Percentiles rank a stretch among this genome's conserved stretches.
These are phyloP conservation scores for Entonaema liquescens DNA, from an alignment of 495 filamentous ascomycete species.

Conservation along the genomic window DNA sequence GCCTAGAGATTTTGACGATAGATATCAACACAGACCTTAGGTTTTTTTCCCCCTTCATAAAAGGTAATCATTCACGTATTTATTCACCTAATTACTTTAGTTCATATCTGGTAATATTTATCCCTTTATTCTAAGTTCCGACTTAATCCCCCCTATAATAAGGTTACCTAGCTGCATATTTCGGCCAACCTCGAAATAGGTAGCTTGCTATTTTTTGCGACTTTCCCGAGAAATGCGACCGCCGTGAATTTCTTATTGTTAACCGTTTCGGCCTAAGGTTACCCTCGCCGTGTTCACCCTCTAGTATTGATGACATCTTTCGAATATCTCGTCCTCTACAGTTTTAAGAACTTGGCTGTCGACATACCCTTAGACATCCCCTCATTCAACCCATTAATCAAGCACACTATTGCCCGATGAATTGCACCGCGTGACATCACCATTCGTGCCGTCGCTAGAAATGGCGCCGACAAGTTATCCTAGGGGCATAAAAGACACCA, in stretches of 20 bases:
- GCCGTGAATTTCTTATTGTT: constrained; percentile 1
- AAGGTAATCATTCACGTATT: constrained; percentile 1
- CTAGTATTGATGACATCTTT: neutral
- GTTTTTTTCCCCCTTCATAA: constrained; percentile 3
- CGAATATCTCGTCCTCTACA: neutral
- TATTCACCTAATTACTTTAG: neutral
- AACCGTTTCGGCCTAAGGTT: neutral
- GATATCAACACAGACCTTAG: constrained; percentile 29
- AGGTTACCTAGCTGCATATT: constrained; percentile 35
- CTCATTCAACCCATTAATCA: neutral
- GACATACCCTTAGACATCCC: neutral
- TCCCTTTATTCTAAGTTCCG: constrained; percentile 1
- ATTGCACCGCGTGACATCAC: constrained; percentile 10
- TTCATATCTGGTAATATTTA: neutral
- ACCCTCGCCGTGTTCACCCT: neutral
- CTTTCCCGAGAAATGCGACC: neutral
- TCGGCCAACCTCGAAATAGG: constrained; percentile 2
- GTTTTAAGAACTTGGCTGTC: neutral
- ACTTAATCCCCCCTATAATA: constrained; percentile 10
- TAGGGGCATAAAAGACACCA: neutral
- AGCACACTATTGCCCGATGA: neutral
- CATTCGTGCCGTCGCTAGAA: constrained; percentile 1
- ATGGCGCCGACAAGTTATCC: constrained; percentile 17
- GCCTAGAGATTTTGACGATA: constrained; percentile 32
- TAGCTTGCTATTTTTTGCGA: neutral